Evolutionary conservation across 2,329 filamentous ascomycete genomes (phyloP), one percentile per base, ranked within the genome.

Genomic region (Drechslerella stenobrocha): DNA sequence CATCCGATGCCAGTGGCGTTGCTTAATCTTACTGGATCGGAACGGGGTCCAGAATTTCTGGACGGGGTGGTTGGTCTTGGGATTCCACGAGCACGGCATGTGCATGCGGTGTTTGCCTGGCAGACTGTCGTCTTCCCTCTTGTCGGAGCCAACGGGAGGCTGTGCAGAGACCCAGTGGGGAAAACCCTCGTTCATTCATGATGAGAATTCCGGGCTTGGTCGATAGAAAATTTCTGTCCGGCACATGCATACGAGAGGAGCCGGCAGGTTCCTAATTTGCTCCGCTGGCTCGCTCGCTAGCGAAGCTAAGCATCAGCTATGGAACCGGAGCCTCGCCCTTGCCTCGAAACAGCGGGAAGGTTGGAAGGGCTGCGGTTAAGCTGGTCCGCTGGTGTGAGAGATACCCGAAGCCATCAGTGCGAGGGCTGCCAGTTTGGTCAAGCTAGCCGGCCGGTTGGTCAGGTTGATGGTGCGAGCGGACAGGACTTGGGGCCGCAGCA

Each of bases 21-120:
- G 37, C 37, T 42, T 42, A 3, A 18, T 42, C 37, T 9, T 42
- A 18, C 37, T 42, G 9, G 6, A 42, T 20, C 37, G 37, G 37
- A 42, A 42, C 37, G 37, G 3, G 4, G 37, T 20, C 37, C 2
- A 20, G 37, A 42, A 42, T 42, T 30, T 11, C 34, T 42, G 37
- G 37, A 42, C 37, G 37, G 37, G 34, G 37, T 42, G 37, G 37
- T 42, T 42, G 37, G 37, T 42, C 15, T n/a, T n/a, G 37, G 37
- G 13, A 42, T 42, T 42, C 37, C 37, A 42, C 37, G 13, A 18
- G 37, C 15, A 20, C n/a, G 37, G 37, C 37, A 42, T 42, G 37
- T 20, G 15, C n/a, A 42, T 42, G 37, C 37, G 37, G 37, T 20
- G 9, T 42, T 42, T 37, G 28, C 28, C 5, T 30, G n/a, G 34